A percentile compares a stretch with the other conserved stretches of the same genome.
phyloP scores from a whole-genome alignment of 805 yeast genomes.

The Henningerozyma blattae region DNA sequence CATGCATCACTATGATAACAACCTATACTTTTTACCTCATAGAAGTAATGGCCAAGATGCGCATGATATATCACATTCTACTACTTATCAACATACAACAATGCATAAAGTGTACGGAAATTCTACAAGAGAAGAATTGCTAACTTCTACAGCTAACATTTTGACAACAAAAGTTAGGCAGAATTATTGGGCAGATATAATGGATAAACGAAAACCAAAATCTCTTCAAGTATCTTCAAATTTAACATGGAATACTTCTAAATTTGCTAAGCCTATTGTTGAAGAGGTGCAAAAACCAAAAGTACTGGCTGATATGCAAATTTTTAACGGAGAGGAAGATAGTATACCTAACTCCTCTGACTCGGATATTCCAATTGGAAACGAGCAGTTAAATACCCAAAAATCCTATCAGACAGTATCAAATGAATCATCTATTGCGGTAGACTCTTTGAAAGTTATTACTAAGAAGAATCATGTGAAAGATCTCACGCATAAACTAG shows the following conservation, averaged over 20 bases:
- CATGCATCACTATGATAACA: conserved; percentile 58
- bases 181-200: not conserved
- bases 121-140: not conserved
- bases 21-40: conserved; percentile 24
- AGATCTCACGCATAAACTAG: conserved; percentile 13
- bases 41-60: not conserved
- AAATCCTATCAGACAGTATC: not conserved
- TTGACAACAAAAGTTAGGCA: not conserved
- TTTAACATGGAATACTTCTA: conserved; percentile 19
- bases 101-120: no score
- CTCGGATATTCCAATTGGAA: not conserved
- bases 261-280: conserved; percentile 14
- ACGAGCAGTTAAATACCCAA: not conserved
- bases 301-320: conserved; percentile 14
- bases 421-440: conserved; percentile 13
- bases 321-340: conserved; percentile 1
- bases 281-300: conserved; percentile 15
- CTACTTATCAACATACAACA: no score
- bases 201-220: not conserved
- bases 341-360: not conserved
- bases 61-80: not conserved
- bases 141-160: not conserved
- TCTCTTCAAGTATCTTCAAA: conserved; percentile 3
- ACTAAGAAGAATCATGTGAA: conserved; percentile 12
- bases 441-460: conserved; percentile 17